Base-by-base conservation (phyloP, 352 stramenopile species). In the Phytophthora macrochlamydospora region DNA sequence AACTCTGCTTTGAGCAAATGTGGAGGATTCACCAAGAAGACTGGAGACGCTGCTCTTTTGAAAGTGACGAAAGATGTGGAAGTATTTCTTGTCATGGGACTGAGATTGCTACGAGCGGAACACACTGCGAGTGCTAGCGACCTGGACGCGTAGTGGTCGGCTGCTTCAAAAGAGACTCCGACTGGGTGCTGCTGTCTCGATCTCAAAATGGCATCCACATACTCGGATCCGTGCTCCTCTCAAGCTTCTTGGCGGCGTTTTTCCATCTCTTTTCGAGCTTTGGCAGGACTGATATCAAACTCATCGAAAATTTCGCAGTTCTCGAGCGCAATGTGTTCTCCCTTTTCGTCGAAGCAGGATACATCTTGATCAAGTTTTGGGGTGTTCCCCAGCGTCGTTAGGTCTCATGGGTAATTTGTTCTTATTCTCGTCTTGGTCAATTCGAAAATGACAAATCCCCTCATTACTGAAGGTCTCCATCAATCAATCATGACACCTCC, bases 61-160 rank as follows among this genome's bases (percentile, higher is more conserved):
- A 40, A 24, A 24, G 18, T 24, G 18, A 24, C 18, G 18, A 24
- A 62, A 4, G 66, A 63, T 38, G 44, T 66, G 7, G 66, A 69
- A 18, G 13, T 70, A 24, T 74, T 58, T 43, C 51, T 74, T 31
- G 18, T n/a, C 5, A 55, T 67, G 37, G 56, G 37, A n/a, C 48
- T 40, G 38, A 70, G 51, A 35, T 48, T 74, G 5, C 29, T 74
- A 13, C 29, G 33, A 40, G 61, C 40, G 13, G 18, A 58, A 38
- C 6, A 54, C 8, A 2, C 18, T n/a, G 30, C 42, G 3, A 24
- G 46, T n/a, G 28, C 29, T 1, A 7, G 2, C 4, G 67, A 56
- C 18, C 18, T 68, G 8, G 5, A 32, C 33, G 18, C 3, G 14
- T 1, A 68, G 13, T 64, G 51, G 29, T 12, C 12, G 2, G 51